Base-by-base conservation (phyloP, 106 monocot genomes). In the Phalaenopsis aphrodite region DNA sequence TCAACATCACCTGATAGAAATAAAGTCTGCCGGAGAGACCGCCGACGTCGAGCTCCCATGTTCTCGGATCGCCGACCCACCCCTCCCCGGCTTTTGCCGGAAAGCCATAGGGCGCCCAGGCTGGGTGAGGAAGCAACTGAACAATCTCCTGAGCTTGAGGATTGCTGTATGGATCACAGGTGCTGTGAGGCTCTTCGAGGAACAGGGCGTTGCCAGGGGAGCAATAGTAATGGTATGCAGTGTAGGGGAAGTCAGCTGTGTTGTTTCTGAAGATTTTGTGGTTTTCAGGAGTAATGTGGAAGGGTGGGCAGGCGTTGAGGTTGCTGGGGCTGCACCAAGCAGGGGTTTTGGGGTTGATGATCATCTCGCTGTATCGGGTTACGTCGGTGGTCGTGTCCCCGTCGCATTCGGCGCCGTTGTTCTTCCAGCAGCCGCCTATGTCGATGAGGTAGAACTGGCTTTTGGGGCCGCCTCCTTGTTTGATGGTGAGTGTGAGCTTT, bases 391-490 rank as follows among this genome's bases (percentile, higher is more conserved):
- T 85, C 41, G 85, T 86, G 41, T 93, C 86, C 41, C 92, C 92
- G 52, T 93, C 92, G 77, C 92, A 93, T 2, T 84, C 84, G 2
- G 55, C 14, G 41, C 90, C 90, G 75, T 83, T 73, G 86, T 93
- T 93, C 83, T 93, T 93, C 92, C 90, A 93, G 86, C 92, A 93
- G 69, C 92, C 79, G 24, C 92, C 92, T 78, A 93, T 90, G 92
- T 93, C 92, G 81, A 93, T 81, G 41, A 93, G 83, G 77, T 93
- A 93, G 83, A 93, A 93, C 84, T 93, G 92, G 88, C 92, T 93
- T 36, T 82, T 86, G 3, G 86, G 75, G 0, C 90, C 93, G 0
- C 93, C 93, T 0, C 88, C 90, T 41, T 85, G 41, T 67, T 46
- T 83, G 56, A 93, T 74, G 30, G 88, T 84, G 56, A 90, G 83